Conservation (phyloP, 768 basidiomycete species). For the Mycena rosella region DNA sequence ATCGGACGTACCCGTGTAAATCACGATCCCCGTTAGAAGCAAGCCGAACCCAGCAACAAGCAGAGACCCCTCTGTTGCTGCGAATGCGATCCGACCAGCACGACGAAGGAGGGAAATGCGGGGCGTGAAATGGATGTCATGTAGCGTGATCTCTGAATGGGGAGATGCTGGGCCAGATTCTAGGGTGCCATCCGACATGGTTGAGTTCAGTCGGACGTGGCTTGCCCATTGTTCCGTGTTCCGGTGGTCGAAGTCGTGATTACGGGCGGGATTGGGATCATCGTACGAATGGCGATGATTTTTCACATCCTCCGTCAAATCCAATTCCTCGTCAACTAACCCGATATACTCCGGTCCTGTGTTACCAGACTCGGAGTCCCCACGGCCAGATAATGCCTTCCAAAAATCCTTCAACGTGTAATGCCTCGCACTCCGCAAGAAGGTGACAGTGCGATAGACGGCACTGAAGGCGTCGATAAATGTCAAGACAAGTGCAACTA, state of each 20-base stretch:
- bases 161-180: slow-evolving; percentile 60
- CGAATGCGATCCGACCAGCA: slow-evolving; percentile 63
- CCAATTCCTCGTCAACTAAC: slow-evolving; percentile 67
- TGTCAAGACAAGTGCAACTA: slow-evolving; percentile 60
- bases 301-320: slow-evolving; percentile 65
- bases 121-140: slow-evolving; percentile 50
- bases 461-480: slow-evolving; percentile 66
- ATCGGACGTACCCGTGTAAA: slow-evolving; percentile 74
- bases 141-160: slow-evolving; percentile 71
- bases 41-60: slow-evolving; percentile 80
- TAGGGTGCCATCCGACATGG: slow-evolving; percentile 65
- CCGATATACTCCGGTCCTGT: slow-evolving; percentile 67
- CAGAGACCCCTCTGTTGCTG: slow-evolving; percentile 69
- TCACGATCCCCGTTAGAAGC: slow-evolving; percentile 76
- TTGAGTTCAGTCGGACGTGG: slow-evolving; percentile 54
- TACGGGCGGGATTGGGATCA: slow-evolving; percentile 42
- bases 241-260: slow-evolving; percentile 47
- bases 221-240: slow-evolving; percentile 69
- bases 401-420: slow-evolving; percentile 67
- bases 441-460: slow-evolving; percentile 64
- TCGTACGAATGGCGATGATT: slow-evolving; percentile 41
- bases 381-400: slow-evolving; percentile 64
- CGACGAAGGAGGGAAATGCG: slow-evolving; percentile 49
- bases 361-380: slow-evolving; percentile 40
- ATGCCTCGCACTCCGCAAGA: slow-evolving; percentile 56